A percentile compares a stretch with the other conserved stretches of the same genome.
phyloP scores from a whole-genome alignment of 2,329 filamentous ascomycete species.

The Westerdykella aurantiaca region DNA sequence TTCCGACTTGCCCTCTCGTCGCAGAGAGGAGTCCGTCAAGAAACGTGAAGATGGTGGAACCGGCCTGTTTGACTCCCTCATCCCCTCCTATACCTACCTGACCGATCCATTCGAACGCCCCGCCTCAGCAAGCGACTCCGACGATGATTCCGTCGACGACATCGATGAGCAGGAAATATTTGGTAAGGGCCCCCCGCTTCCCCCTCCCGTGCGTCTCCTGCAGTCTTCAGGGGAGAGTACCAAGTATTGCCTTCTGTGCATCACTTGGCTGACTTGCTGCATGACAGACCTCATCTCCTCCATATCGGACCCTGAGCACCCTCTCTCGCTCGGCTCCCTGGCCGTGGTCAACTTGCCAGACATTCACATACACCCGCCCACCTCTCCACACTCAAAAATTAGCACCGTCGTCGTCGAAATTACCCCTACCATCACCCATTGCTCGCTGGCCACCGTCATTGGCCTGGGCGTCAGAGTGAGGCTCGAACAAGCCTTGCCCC shows the following conservation, averaged over 20 bases:
- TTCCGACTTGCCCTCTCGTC: slow-evolving; percentile 80
- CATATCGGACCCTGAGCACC: slow-evolving; percentile 95
- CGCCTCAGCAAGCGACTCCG: slow-evolving; percentile 37
- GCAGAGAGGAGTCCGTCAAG: slow-evolving; percentile 41
- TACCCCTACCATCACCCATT: slow-evolving; percentile 95
- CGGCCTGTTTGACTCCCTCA: slow-evolving; percentile 51
- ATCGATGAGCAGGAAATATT: slow-evolving; percentile 98
- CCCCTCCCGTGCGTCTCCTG: not conserved
- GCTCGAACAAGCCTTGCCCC: slow-evolving; percentile 82
- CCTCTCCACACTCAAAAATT: slow-evolving; percentile 58
- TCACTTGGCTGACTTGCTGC: slow-evolving; percentile 17
- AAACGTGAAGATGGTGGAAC: slow-evolving; percentile 45
- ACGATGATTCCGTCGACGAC: slow-evolving; percentile 64
- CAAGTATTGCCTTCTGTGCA: not conserved
- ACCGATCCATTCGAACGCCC: slow-evolving; percentile 45
- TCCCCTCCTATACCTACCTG: slow-evolving; percentile 46
- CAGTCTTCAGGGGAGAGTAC: not conserved
- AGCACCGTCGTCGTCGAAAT: slow-evolving; percentile 78
- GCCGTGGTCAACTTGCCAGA: slow-evolving; percentile 95
- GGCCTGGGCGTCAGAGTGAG: slow-evolving; percentile 87
- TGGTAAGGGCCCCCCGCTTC: slow-evolving; percentile 48
- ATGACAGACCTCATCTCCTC: slow-evolving; percentile 78
- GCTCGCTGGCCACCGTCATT: slow-evolving; percentile 92
- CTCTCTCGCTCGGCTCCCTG: slow-evolving; percentile 84
- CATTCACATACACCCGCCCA: slow-evolving; percentile 69